Evolutionary conservation across 352 stramenopile genomes (phyloP).

Genomic region (Saprolegnia parasitica): DNA sequence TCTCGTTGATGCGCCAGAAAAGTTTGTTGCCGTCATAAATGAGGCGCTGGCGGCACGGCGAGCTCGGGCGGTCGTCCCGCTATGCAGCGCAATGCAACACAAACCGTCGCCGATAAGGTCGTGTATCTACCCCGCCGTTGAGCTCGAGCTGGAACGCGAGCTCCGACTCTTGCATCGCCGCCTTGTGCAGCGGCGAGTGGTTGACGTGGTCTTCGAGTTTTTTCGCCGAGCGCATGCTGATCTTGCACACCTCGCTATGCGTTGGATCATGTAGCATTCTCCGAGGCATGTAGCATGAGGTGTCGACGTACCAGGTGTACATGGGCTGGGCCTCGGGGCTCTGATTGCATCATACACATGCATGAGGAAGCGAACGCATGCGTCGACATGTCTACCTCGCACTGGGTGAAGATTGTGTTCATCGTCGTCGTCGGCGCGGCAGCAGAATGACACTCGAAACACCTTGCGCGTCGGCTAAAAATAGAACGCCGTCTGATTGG

Average conservation of each 20-base stretch:
- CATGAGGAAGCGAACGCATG: not conserved
- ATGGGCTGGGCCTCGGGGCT: slow-evolving; percentile 17
- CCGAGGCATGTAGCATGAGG: not conserved
- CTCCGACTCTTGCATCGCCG: slow-evolving; percentile 45
- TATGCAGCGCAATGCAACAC: too few relatives aligned
- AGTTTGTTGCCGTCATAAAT: slow-evolving; percentile 83
- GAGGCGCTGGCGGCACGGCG: slow-evolving; percentile 43
- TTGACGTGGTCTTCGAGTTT: slow-evolving; percentile 86
- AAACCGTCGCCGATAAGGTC: too few relatives aligned
- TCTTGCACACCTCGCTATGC: slow-evolving; percentile 80
- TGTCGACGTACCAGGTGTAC: slow-evolving; percentile 23
- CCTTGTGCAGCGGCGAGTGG: slow-evolving; percentile 83
- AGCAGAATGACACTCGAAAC: not conserved
- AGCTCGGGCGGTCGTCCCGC: slow-evolving; percentile 22
- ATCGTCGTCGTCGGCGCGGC: not conserved
- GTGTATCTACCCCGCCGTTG: slow-evolving; percentile 26
- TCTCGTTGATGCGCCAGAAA: slow-evolving; percentile 86
- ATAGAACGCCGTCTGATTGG: not conserved
- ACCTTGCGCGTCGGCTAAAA: not conserved
- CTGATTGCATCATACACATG: not conserved
- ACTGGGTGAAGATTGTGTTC: slow-evolving; percentile 30
- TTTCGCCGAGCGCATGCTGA: slow-evolving; percentile 79
- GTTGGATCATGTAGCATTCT: not conserved
- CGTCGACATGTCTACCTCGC: slow-evolving; percentile 19
- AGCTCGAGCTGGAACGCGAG: slow-evolving; percentile 26